Conservation (phyloP, 495 filamentous ascomycete genomes). For the Antarctomyces pellizariae region DNA sequence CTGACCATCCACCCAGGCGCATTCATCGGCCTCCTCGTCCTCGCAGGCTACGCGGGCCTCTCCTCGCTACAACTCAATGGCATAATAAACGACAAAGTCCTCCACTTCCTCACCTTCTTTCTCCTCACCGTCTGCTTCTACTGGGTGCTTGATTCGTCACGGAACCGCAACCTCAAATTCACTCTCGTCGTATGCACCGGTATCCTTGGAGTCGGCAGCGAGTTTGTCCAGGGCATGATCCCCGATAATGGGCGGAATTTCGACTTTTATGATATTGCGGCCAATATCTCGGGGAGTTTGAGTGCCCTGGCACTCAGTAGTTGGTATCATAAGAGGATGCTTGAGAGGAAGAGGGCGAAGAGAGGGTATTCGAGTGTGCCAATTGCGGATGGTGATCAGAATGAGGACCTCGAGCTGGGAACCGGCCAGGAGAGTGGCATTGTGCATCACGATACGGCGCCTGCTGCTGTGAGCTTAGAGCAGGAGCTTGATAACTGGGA, state of each 20-base stretch:
- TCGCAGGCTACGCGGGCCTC: conserved; percentile 60
- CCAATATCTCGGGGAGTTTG: conserved; percentile 64
- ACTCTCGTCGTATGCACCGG: conserved; percentile 63
- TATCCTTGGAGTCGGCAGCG: conserved; percentile 56
- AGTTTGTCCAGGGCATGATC: conserved; percentile 58
- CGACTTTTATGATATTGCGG: conserved; percentile 65
- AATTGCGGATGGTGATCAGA: conserved; percentile 22
- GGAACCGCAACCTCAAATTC: conserved; percentile 60
- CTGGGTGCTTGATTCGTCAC: conserved; percentile 84
- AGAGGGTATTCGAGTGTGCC: conserved; percentile 43
- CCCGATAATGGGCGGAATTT: conserved; percentile 68
- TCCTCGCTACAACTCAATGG: conserved; percentile 28
- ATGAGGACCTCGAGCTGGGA: conserved; percentile 28
- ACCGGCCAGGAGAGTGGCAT: conserved; percentile 34
- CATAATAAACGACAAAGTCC: conserved; percentile 58
- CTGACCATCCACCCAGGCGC: conserved; percentile 41
- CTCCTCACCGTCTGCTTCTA: conserved; percentile 72
- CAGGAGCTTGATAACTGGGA: conserved; percentile 69
- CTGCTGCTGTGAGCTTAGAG: conserved; percentile 25
- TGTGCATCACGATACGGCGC: conserved; percentile 6
- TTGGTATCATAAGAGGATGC: conserved; percentile 89
- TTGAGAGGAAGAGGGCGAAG: conserved; percentile 60
- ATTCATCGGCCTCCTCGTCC: conserved; percentile 53
- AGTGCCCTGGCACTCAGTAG: conserved; percentile 46
- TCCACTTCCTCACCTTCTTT: conserved; percentile 83